These are phyloP conservation scores for Penicillium waksmanii DNA, from an alignment of 495 filamentous ascomycete genomes.

Conservation along the genomic window DNA sequence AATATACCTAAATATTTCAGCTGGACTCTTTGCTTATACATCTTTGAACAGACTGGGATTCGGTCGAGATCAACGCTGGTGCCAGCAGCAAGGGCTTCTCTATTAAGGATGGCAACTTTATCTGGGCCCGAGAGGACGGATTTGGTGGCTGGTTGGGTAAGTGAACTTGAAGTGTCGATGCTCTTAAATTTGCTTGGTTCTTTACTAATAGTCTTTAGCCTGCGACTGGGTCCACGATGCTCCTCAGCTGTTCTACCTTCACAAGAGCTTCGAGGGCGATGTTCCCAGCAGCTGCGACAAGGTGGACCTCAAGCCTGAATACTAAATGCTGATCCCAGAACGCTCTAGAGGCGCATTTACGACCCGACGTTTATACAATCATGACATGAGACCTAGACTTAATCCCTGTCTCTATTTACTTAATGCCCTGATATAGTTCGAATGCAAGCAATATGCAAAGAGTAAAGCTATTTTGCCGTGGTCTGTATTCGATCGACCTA, in stretches of 20 bases:
- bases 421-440: neutral
- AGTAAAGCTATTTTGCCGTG: neutral
- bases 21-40: neutral
- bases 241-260: constrained; percentile 57
- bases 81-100: constrained; percentile 42
- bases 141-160: constrained; percentile 60
- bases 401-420: neutral
- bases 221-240: constrained; percentile 60
- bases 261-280: constrained; percentile 28
- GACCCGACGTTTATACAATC: neutral
- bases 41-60: constrained; percentile 39
- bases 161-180: constrained; percentile 22
- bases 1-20: neutral
- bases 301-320: constrained; percentile 41
- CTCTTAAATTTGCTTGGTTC: neutral
- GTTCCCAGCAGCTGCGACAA: constrained; percentile 50
- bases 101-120: constrained; percentile 38
- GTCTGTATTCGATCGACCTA: neutral
- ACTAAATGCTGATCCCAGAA: constrained; percentile 16
- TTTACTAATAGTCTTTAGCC: constrained; percentile 32
- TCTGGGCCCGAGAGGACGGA: constrained; percentile 37
- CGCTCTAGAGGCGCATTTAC: neutral
- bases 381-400: neutral
- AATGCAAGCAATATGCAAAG: neutral
- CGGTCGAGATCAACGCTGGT: constrained; percentile 47